Evolutionary conservation across 495 filamentous ascomycete species (phyloP).

Genomic region (Penicillium dipodomyicola): DNA sequence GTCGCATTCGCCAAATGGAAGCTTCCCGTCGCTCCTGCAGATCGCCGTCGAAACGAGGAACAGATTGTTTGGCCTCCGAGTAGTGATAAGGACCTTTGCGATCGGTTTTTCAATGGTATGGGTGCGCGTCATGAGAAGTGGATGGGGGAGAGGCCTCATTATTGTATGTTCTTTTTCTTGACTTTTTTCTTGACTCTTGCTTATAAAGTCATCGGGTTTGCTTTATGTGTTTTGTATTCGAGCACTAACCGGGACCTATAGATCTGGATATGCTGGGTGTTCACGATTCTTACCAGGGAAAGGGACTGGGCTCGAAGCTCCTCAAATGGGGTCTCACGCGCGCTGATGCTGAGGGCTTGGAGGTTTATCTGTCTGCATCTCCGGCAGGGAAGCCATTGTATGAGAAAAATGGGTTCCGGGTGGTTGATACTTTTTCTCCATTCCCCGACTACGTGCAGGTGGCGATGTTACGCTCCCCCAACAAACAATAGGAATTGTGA

Average conservation of each 20-base stretch:
- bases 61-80: conserved; percentile 16
- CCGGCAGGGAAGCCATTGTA: conserved; percentile 33
- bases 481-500: not conserved
- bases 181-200: not conserved
- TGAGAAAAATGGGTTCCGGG: conserved; percentile 33
- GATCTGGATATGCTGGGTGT: conserved; percentile 39
- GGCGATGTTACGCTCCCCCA: conserved; percentile 23
- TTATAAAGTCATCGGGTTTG: not conserved
- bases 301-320: conserved; percentile 38
- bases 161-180: conserved; percentile 24
- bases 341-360: conserved; percentile 38
- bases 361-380: conserved; percentile 37
- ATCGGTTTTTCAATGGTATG: conserved; percentile 28
- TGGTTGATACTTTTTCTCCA: conserved; percentile 17
- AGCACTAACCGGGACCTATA: conserved; percentile 4
- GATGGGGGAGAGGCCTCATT: conserved; percentile 29
- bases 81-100: conserved; percentile 22
- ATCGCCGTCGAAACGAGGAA: conserved; percentile 16
- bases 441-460: conserved; percentile 22
- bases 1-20: conserved; percentile 32
- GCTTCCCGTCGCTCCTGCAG: conserved; percentile 8
- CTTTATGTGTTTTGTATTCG: not conserved
- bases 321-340: conserved; percentile 42
- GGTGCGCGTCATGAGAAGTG: conserved; percentile 14
- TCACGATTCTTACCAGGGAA: conserved; percentile 39